A percentile compares a stretch with the other conserved stretches of the same genome.
Conservation (phyloP, 495 filamentous ascomycete species). For the Viridothelium virens region DNA sequence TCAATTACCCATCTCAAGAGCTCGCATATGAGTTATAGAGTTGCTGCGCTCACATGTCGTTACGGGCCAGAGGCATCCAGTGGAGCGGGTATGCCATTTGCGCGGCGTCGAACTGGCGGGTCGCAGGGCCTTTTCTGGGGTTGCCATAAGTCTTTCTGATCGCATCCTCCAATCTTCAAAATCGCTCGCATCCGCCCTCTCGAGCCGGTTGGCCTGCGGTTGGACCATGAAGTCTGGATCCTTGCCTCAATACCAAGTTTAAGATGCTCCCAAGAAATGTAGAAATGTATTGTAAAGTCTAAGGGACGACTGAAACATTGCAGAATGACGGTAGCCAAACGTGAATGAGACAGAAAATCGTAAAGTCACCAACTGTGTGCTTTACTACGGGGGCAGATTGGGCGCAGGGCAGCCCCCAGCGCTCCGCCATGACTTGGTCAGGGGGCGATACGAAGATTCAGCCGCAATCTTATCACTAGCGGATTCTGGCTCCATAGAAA, state of each 20-base stretch:
- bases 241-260: neutral
- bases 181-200: neutral
- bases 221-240: neutral
- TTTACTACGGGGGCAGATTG: no score
- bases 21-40: neutral
- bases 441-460: no score
- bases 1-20: neutral
- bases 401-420: no score
- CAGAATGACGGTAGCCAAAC: no score
- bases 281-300: no score
- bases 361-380: no score
- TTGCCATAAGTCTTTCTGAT: neutral
- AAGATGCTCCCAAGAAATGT: no score
- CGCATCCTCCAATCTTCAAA: conserved; percentile 3
- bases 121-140: neutral
- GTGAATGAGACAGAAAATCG: no score
- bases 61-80: neutral
- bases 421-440: no score
- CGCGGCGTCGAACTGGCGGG: neutral
- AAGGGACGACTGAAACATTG: no score
- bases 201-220: neutral
- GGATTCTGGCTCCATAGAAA: neutral
- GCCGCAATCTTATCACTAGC: neutral
- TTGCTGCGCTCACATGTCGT: conserved; percentile 5
- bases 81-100: neutral